Percentiles rank a stretch among this genome's conserved stretches.
These are phyloP conservation scores for Osmozyma mogii DNA, from an alignment of 805 yeast genomes.

Conservation along the genomic window DNA sequence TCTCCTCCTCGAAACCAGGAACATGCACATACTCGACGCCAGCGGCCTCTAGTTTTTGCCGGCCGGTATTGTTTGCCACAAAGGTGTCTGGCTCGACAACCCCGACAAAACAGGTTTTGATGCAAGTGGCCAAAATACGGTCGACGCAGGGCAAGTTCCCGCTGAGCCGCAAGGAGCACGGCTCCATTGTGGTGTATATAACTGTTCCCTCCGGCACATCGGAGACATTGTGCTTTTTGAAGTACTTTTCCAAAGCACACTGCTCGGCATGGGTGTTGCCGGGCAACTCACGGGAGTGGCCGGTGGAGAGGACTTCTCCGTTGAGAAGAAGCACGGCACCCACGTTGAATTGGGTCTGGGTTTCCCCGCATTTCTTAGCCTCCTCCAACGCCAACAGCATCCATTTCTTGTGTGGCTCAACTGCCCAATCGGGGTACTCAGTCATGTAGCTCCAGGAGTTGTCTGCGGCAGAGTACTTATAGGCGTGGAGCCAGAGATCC, in stretches of 20 bases:
- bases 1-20: conserved; percentile 73
- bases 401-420: conserved; percentile 44
- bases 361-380: conserved; percentile 74
- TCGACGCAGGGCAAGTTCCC: conserved; percentile 88
- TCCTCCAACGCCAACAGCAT: conserved; percentile 74
- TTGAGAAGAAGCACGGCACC: conserved; percentile 73
- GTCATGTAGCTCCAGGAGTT: conserved; percentile 68
- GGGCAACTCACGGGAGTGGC: conserved; percentile 82
- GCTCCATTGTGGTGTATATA: conserved; percentile 94
- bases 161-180: conserved; percentile 81
- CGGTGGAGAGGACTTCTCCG: conserved; percentile 63
- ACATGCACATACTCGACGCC: conserved; percentile 71
- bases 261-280: conserved; percentile 99
- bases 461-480: conserved; percentile 56
- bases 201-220: conserved; percentile 69
- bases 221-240: conserved; percentile 21
- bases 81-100: conserved; percentile 86
- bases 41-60: conserved; percentile 39
- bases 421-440: conserved; percentile 77
- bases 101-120: conserved; percentile 81
- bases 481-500: conserved; percentile 88
- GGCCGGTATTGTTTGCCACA: conserved; percentile 69
- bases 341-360: conserved; percentile 86
- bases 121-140: conserved; percentile 51
- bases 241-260: conserved; percentile 78